phyloP scores from a whole-genome alignment of 345 rosid genomes.

The Bruguiera gymnorhiza region DNA sequence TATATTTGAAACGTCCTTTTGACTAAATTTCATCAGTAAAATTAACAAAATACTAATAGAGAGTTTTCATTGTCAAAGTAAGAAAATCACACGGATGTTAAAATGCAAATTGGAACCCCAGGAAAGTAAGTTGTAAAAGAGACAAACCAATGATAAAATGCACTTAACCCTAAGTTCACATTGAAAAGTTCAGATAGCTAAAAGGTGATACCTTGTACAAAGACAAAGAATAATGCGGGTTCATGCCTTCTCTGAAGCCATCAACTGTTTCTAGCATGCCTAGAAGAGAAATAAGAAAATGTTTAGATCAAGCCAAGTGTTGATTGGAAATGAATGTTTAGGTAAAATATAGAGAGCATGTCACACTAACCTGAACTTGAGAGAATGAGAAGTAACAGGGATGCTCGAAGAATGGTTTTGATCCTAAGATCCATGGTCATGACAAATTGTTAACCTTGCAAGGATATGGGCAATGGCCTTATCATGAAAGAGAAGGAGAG shows the following conservation, averaged over 20 bases:
- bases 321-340: neutral
- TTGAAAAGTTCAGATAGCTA: no score
- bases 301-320: neutral
- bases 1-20: no score
- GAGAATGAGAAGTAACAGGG: slow-evolving; percentile 35
- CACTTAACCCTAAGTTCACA: no score
- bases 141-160: no score
- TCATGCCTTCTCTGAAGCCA: slow-evolving; percentile 36
- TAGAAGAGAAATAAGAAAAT: slow-evolving; percentile 6
- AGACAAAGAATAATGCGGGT: slow-evolving; percentile 21
- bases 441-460: neutral
- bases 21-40: no score
- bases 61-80: no score
- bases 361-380: slow-evolving; percentile 29
- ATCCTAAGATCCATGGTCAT: slow-evolving; percentile 41
- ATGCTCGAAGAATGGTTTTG: slow-evolving; percentile 39
- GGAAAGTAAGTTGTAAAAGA: no score
- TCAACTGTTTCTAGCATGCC: slow-evolving; percentile 33
- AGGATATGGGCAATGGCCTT: slow-evolving; percentile 4
- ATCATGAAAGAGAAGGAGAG: slow-evolving; percentile 12
- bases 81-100: no score
- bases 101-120: no score
- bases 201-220: slow-evolving; percentile 23
- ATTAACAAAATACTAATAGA: no score
- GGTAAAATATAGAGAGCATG: neutral